phyloP scores from a whole-genome alignment of 768 basidiomycete species.

The Ramaria sp. region DNA sequence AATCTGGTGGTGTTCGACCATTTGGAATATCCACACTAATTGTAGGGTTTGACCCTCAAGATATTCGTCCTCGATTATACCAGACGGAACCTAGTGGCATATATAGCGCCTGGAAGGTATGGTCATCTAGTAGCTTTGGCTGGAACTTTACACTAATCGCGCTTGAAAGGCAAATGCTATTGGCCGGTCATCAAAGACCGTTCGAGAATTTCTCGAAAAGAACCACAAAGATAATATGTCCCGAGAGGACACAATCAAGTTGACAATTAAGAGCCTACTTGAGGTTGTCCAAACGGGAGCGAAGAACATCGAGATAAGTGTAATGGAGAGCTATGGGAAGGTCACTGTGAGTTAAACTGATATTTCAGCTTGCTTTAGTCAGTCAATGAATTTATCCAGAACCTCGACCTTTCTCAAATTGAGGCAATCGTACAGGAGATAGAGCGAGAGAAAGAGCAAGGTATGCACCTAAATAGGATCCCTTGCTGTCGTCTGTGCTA shows the following conservation, averaged over 20 bases:
- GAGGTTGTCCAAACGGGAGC: constrained; percentile 99
- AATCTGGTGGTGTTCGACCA: constrained; percentile 96
- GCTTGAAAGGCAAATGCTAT: constrained; percentile 81
- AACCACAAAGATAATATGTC: constrained; percentile 88
- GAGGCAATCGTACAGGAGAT: constrained; percentile 88
- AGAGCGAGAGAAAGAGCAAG: constrained; percentile 94
- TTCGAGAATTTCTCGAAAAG: constrained; percentile 97
- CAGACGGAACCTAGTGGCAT: constrained; percentile 98
- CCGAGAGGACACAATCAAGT: constrained; percentile 84
- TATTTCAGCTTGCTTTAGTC: background rate
- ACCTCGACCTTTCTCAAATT: constrained; percentile 76
- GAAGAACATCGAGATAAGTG: constrained; percentile 98
- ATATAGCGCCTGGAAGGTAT: constrained; percentile 96
- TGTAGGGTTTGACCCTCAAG: constrained; percentile 93
- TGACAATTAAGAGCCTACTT: constrained; percentile 89
- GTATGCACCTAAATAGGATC: constrained; percentile 28
- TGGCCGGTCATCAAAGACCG: constrained; percentile 95
- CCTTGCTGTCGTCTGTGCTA: background rate
- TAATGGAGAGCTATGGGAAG: constrained; percentile 93
- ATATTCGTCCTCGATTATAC: constrained; percentile 78
- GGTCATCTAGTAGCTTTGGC: constrained; percentile 13
- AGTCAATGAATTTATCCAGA: constrained; percentile 33
- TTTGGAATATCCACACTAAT: constrained; percentile 97
- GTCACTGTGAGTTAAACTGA: constrained; percentile 54
- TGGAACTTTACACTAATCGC: background rate